Conservation (phyloP, 768 basidiomycete species). For the Russula sp. region DNA sequence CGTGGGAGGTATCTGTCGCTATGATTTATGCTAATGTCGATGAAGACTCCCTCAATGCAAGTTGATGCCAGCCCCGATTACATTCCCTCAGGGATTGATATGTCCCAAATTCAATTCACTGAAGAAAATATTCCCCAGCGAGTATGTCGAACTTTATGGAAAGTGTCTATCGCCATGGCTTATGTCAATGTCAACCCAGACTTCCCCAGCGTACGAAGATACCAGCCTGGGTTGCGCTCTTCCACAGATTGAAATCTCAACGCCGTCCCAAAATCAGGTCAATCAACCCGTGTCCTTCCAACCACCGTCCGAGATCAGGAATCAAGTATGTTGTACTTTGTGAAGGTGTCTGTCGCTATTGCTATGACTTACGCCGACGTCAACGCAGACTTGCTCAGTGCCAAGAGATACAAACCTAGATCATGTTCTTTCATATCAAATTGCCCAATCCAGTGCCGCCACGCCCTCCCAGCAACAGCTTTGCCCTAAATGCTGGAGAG, state of each 20-base stretch:
- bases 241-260: not conserved
- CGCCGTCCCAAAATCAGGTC: not conserved
- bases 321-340: not conserved
- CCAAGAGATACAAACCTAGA: not conserved
- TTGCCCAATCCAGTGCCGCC: not conserved
- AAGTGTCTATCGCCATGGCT: not conserved
- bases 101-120: not conserved
- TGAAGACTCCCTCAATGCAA: too few species aligned
- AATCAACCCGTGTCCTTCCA: too few species aligned
- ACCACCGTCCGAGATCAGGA: not conserved
- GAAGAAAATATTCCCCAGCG: too few species aligned
- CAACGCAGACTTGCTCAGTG: not conserved
- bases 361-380: not conserved
- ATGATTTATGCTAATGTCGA: not conserved
- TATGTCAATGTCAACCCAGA: not conserved
- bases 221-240: not conserved
- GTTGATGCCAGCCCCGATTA: too few species aligned
- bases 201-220: not conserved
- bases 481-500: not conserved
- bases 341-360: not conserved
- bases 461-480: not conserved
- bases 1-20: not conserved
- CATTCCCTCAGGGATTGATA: too few species aligned
- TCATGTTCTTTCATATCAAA: not conserved
- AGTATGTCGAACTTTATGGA: not conserved